These are phyloP conservation scores for Leishmania arabica DNA, from an alignment of 208 protist species.

Conservation along the genomic window DNA sequence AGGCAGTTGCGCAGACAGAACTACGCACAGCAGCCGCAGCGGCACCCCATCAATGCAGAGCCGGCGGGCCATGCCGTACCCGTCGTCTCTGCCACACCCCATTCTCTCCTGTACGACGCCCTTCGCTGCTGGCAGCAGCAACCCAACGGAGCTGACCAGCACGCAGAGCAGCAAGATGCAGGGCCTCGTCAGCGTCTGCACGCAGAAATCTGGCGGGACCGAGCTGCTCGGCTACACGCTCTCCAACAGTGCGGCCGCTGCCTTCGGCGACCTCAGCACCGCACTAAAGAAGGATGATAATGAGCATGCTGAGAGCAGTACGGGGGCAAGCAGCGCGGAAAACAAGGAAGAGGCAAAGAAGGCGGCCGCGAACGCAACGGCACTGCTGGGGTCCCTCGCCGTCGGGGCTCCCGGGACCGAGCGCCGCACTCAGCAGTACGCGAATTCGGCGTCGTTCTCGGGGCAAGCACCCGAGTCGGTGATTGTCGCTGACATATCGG, in stretches of 20 bases:
- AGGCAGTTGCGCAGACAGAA: neutral
- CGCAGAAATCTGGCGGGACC: conserved; percentile 30
- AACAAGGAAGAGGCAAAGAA: neutral
- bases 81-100: conserved; percentile 14
- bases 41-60: conserved; percentile 11
- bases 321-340: neutral
- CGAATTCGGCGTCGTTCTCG: neutral
- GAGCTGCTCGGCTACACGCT: conserved; percentile 38
- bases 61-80: conserved; percentile 1
- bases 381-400: no score
- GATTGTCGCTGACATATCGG: conserved; percentile 1
- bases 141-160: conserved; percentile 9
- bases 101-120: conserved; percentile 5
- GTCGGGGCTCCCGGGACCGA: neutral
- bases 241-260: conserved; percentile 30
- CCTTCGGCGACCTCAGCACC: conserved; percentile 35
- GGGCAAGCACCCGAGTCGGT: conserved; percentile 3
- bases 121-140: neutral
- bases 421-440: neutral
- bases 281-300: conserved; percentile 30
- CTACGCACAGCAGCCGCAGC: neutral
- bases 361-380: neutral
- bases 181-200: conserved; percentile 27
- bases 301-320: neutral
- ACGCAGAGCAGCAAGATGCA: conserved; percentile 17